Evolutionary conservation across 2,329 filamentous ascomycete species (phyloP).

Genomic region (Colletotrichum tofieldiae): DNA sequence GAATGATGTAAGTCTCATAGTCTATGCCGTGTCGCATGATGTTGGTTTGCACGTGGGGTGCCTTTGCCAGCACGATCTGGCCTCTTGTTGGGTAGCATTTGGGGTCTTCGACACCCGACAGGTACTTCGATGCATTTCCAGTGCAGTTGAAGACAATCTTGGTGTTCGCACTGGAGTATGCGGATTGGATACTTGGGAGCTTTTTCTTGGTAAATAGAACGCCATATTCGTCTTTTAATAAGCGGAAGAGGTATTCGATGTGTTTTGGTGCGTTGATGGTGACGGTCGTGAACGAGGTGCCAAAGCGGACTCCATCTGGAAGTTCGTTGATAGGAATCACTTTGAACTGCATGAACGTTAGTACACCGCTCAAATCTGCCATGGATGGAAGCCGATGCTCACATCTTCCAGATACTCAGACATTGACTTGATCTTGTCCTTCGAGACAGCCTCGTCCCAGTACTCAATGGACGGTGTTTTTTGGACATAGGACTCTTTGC

Average conservation of each 20-base stretch:
- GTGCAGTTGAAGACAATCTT: conserved; percentile 55
- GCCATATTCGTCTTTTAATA: conserved; percentile 49
- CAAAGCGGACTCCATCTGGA: conserved; percentile 53
- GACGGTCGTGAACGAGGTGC: conserved; percentile 54
- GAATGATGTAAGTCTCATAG: conserved; percentile 60
- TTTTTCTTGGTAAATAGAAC: conserved; percentile 52
- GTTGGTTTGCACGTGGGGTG: conserved; percentile 53
- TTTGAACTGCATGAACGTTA: conserved; percentile 49
- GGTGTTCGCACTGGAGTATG: conserved; percentile 47
- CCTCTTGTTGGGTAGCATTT: conserved; percentile 60
- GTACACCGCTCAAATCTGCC: not conserved
- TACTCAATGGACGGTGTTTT: conserved; percentile 58
- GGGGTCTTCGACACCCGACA: conserved; percentile 55
- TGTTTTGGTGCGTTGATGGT: conserved; percentile 58
- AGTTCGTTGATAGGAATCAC: conserved; percentile 50
- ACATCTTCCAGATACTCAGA: conserved; percentile 59
- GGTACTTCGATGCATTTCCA: conserved; percentile 52
- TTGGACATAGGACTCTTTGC: conserved; percentile 53
- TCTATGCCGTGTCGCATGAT: conserved; percentile 57
- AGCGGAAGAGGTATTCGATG: conserved; percentile 50
- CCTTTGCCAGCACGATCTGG: conserved; percentile 56
- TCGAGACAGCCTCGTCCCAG: conserved; percentile 57
- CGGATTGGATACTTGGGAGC: conserved; percentile 48
- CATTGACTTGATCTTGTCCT: conserved; percentile 59
- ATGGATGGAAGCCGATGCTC: conserved; percentile 21